Conservation (phyloP, 148 eudicot species). For the Rheum nobile region DNA sequence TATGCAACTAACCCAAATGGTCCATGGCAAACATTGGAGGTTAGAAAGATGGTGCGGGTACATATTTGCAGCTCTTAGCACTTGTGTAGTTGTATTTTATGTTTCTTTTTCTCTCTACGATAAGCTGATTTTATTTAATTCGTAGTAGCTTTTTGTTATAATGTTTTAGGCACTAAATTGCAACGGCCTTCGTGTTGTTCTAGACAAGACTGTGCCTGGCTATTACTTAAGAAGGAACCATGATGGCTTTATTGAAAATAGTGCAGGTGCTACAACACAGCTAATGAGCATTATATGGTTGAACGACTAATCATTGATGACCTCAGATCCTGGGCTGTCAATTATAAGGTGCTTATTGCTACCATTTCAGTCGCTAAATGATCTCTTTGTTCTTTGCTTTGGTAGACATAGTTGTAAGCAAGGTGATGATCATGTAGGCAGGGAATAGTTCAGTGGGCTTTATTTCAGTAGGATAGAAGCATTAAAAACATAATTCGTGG, state of each 20-base stretch:
- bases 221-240: conserved; percentile 74
- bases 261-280: conserved; percentile 78
- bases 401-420: no score
- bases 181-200: conserved; percentile 78
- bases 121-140: conserved; percentile 6
- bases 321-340: conserved; percentile 69
- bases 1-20: conserved; percentile 90
- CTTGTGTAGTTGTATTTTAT: no score
- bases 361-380: neutral
- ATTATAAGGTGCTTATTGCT: conserved; percentile 54
- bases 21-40: conserved; percentile 59
- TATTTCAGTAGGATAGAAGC: no score
- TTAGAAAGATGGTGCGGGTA: conserved; percentile 93
- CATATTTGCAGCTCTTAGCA: neutral
- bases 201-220: conserved; percentile 99
- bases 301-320: conserved; percentile 88
- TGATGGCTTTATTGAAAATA: conserved; percentile 65
- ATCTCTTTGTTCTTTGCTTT: no score
- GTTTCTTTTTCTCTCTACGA: neutral
- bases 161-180: conserved; percentile 66
- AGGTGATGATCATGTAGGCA: no score
- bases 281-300: conserved; percentile 98
- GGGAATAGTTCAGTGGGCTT: no score
- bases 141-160: conserved; percentile 6
- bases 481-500: no score